Base-by-base conservation (phyloP, 495 filamentous ascomycete species). In the Penicillium psychrofluorescens region DNA sequence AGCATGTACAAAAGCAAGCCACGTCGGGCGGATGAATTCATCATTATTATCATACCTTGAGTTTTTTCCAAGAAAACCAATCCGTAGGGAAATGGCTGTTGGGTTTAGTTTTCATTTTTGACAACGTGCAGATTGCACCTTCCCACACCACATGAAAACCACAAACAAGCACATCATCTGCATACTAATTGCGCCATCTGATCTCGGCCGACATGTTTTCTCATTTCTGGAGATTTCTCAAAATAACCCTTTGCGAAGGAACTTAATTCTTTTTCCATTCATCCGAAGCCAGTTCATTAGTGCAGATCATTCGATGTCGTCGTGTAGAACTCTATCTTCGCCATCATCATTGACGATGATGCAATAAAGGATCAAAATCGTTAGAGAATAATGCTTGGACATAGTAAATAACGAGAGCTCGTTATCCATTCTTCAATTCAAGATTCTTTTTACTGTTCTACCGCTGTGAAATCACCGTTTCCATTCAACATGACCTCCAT, bases 401-500 rank as follows among this genome's bases (percentile, higher is more conserved):
- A 14, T 37, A 29, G 22, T 6, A 6, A 22, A 22, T 22, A 22
- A 3, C 4, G 2, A 22, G 22, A 22, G 4, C 22, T 22, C 2
- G 2, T 22, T 6, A 22, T 0, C 4, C 4, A 22, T 22, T 22
- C 22, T 22, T 4, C 22, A 22, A 22, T 4, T 22, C 22, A 22
- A 22, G 22, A n/a, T n/a, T n/a, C n/a, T 22, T 22, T 22, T 22
- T 3, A 22, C 6, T 22, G 6, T 22, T 22, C 2, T 4, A 4
- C 4, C 22, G 22, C 15, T 16, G 15, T 16, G 15, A 22, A 22
- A 4, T 4, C 4, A 3, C 22, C 6, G 4, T 22, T 22, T 22
- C 22, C 13, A 37, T 15, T 33, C 43, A 37, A 8, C 15, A 57
- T 58, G 54, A n/a, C 38, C 12, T 31, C 45, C 7, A 40, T 28